These are phyloP conservation scores for Trichophyton schoenleinii DNA, from an alignment of 2,329 filamentous ascomycete species.

Conservation along the genomic window DNA sequence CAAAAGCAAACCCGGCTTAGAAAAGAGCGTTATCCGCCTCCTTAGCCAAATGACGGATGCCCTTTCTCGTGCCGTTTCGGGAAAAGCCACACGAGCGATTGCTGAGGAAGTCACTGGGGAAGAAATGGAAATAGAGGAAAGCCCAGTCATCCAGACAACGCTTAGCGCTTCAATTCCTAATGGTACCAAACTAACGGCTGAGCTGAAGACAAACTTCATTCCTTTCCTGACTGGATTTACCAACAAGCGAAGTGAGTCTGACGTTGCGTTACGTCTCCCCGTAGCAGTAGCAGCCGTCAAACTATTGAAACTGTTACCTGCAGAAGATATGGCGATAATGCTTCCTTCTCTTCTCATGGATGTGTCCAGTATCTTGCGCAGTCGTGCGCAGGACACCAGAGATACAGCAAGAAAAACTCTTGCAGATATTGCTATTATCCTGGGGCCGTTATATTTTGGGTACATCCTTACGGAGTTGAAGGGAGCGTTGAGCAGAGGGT, in stretches of 20 bases:
- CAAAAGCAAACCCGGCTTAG: conserved; percentile 63
- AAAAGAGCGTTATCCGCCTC: conserved; percentile 75
- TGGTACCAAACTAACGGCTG: conserved; percentile 53
- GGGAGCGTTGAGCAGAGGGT: conserved; percentile 69
- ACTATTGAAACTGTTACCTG: conserved; percentile 66
- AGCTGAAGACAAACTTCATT: conserved; percentile 62
- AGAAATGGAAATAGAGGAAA: conserved; percentile 16
- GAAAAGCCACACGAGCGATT: neutral
- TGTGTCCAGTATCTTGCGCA: conserved; percentile 83
- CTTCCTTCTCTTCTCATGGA: conserved; percentile 79
- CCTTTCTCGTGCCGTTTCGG: conserved; percentile 44
- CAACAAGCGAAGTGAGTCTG: conserved; percentile 87
- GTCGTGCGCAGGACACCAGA: conserved; percentile 73
- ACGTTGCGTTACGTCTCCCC: conserved; percentile 83
- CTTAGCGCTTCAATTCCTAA: conserved; percentile 56
- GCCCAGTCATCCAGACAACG: conserved; percentile 26
- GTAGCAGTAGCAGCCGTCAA: conserved; percentile 83
- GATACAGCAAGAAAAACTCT: conserved; percentile 86
- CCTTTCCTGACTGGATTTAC: conserved; percentile 72
- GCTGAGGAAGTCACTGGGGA: conserved; percentile 17
- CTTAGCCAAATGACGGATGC: conserved; percentile 72
- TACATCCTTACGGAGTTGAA: conserved; percentile 90
- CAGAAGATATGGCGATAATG: conserved; percentile 57
- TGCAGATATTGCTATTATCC: conserved; percentile 64
- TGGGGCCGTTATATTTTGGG: conserved; percentile 72